Percentiles rank a stretch among this genome's conserved stretches.
These are phyloP conservation scores for Bimuria novae-zelandiae DNA, from an alignment of 2,329 filamentous ascomycete species.

Conservation along the genomic window DNA sequence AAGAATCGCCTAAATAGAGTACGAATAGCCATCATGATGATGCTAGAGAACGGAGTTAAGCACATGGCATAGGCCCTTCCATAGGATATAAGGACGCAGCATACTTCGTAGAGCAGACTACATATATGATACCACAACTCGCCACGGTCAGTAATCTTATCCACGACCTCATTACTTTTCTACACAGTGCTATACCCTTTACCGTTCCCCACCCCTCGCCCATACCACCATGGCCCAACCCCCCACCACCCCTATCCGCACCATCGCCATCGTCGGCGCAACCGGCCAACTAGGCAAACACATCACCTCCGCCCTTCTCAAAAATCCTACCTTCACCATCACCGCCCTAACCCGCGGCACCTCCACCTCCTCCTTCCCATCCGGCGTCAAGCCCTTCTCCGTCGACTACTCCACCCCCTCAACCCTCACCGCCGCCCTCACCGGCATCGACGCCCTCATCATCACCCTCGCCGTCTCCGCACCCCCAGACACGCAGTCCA, in stretches of 20 bases:
- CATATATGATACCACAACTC: too few relatives aligned
- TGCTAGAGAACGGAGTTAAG: background rate
- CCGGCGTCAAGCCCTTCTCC: conserved; percentile 44
- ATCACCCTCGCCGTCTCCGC: conserved; percentile 43
- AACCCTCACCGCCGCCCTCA: conserved; percentile 40
- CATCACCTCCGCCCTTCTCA: conserved; percentile 37
- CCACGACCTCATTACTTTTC: too few relatives aligned
- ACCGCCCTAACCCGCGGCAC: conserved; percentile 48
- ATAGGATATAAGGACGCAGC: too few relatives aligned
- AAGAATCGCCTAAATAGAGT: too few relatives aligned
- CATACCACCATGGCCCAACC: background rate
- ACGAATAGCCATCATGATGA: too few relatives aligned
- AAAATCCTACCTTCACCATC: conserved; percentile 38
- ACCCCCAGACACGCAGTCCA: conserved; percentile 34
- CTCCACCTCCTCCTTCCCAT: conserved; percentile 46
- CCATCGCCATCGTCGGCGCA: conserved; percentile 43
- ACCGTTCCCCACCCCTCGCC: too few relatives aligned
- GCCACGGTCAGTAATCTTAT: too few relatives aligned
- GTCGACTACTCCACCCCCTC: conserved; percentile 47
- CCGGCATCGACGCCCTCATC: conserved; percentile 46
- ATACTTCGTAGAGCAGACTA: too few relatives aligned
- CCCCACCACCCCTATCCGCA: background rate
- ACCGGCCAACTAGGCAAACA: conserved; percentile 38
- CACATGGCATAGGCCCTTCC: background rate
- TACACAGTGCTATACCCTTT: too few relatives aligned